Evolutionary conservation across 2,329 filamentous ascomycete genomes (phyloP), one percentile per base, ranked within the genome.

Genomic region (Calonectria henricotiae): DNA sequence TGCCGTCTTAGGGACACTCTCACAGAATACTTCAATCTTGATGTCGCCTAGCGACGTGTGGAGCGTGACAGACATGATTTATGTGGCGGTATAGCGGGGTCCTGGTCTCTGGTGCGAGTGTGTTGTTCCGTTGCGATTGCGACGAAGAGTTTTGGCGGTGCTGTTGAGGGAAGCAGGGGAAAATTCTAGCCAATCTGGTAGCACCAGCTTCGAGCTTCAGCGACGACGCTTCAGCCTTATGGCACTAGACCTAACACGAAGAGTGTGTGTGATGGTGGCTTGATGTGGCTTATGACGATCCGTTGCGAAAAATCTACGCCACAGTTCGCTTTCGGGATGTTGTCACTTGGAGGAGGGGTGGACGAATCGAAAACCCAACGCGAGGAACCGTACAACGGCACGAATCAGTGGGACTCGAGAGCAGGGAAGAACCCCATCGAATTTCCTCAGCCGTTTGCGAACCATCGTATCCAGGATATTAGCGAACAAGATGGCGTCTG

Each of bases 21-120:
- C 94, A 86, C 96, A 98, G 85, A 98, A 98, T 75, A 99, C 87
- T 83, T 98, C 96, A 77, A 98, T 90, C 85, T 98, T 99, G 81
- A 99, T 88, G 83, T 96, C 92, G 80, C 96, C 96, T 64, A 93
- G 89, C 62, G 91, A 94, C 61, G 96, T 99, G 83, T 98, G 95
- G 15, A 99, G 89, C 12, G 90, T 92, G 72, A 91, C 89, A 13
- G 90, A 92, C 90, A 92, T 91, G 74, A 15, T 70, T 62, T 27
- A 20, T 20, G 58, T 23, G 27, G 30, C 43, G 37, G 35, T 60
- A 23, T 32, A 23, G 51, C 27, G 27, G n/a, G 5, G 12, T 17
- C 35, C 51, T 9, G 49, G 11, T 20, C 3, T 17, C 41, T 25
- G 43, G 35, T 32, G 61, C 30, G 47, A 35, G 8, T 54, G 20